Conservation (phyloP, 1,139 yeast genomes). For the Yamadazyma friedrichii region DNA sequence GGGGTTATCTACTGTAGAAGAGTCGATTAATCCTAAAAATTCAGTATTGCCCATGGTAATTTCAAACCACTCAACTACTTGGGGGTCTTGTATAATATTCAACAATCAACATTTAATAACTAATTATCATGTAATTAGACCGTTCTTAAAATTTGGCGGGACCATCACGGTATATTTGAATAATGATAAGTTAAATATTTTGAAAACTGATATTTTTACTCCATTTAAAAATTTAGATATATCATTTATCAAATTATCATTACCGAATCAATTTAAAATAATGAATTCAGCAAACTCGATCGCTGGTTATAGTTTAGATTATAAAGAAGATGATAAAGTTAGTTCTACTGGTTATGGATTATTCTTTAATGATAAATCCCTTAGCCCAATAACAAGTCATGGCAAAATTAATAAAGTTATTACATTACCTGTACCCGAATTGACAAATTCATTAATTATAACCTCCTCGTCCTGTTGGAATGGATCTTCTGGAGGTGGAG, state of each 20-base stretch:
- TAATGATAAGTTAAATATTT: slow-evolving; percentile 9
- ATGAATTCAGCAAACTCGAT: slow-evolving; percentile 9
- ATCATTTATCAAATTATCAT: slow-evolving; percentile 29
- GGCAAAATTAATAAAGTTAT: slow-evolving; percentile 33
- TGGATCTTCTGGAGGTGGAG: slow-evolving; percentile 75
- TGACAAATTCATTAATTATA: slow-evolving; percentile 35
- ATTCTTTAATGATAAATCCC: slow-evolving; percentile 26
- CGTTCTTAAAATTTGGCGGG: slow-evolving; percentile 15
- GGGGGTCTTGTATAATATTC: slow-evolving; percentile 40
- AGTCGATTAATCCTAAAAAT: background rate
- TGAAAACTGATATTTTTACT: slow-evolving; percentile 14
- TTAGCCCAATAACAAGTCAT: slow-evolving; percentile 42
- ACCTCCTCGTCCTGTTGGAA: slow-evolving; percentile 71
- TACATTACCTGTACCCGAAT: background rate
- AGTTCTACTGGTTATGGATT: slow-evolving; percentile 60
- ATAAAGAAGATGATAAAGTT: slow-evolving; percentile 35
- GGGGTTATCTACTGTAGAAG: background rate
- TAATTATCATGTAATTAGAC: slow-evolving; percentile 35
- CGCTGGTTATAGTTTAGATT: slow-evolving; percentile 11
- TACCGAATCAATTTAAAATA: slow-evolving; percentile 13
- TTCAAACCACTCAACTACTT: slow-evolving; percentile 15
- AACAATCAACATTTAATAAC: slow-evolving; percentile 29
- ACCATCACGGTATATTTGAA: slow-evolving; percentile 11
- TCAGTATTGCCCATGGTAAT: slow-evolving; percentile 20
- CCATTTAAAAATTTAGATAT: slow-evolving; percentile 37